Base-by-base conservation (phyloP, 495 filamentous ascomycete genomes). In the Penicillium steckii region DNA sequence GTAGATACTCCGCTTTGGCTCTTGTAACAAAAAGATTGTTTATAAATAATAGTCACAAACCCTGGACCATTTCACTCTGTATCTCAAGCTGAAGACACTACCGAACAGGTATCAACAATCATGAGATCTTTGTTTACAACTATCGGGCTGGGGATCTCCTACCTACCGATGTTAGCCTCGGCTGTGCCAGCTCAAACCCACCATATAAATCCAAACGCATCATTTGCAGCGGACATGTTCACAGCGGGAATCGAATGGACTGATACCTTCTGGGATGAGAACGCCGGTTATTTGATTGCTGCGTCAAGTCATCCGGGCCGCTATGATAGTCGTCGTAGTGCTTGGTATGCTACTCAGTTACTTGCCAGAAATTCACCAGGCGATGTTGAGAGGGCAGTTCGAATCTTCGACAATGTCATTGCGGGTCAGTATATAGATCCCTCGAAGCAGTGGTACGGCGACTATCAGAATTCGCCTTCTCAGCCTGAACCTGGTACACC, bases 271-370 rank as follows among this genome's bases (percentile, higher is more conserved):
- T 60, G 57, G 57, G 53, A 60, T 4, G 22, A 60, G 2, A 41
- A 53, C 1, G 49, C 57, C 8, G 57, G 57, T 15, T 60, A 56
- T 30, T 22, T 60, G 23, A 49, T 60, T 18, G 50, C 53, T 15
- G 13, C 57, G 22, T 33, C 49, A 8, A 52, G 44, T 22, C 45
- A 46, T 43, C 12, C 30, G 10, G 60, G 52, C 27, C 48, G 48
- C 3, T 58, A 73, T 19, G 71, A 73, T 27, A 70, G 64, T 21
- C 60, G 72, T 18, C 63, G 64, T 23, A 64, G 61, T 0, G 66
- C 64, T 2, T 74, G 72, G 72, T 74, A 76, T 62, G 64, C 69
- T 0, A 57, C 68, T 13, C 69, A 70, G 13, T 44, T 76, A 21
- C 56, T 76, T 12, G 65, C 67, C 8, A 58, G 72, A n/a, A 73